A percentile compares a stretch with the other conserved stretches of the same genome.
Conservation (phyloP, 148 eudicot species). For the Hydrangea macrophylla region DNA sequence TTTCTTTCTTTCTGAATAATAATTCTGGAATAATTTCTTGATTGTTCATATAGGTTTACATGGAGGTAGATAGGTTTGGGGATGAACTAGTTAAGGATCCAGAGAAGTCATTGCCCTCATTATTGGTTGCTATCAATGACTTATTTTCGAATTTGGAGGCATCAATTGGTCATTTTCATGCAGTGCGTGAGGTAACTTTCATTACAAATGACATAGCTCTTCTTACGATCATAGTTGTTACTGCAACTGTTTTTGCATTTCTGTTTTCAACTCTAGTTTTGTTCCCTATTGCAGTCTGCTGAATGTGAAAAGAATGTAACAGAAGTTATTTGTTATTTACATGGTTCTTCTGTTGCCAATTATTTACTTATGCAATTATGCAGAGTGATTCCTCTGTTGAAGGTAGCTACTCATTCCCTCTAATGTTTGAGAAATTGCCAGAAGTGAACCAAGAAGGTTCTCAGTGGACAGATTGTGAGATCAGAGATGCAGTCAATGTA, state of each 20-base stretch:
- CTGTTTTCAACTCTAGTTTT: background rate
- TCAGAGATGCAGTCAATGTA: conserved; percentile 59
- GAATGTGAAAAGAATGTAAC: background rate
- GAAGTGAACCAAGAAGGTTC: conserved; percentile 60
- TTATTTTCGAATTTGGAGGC: conserved; percentile 73
- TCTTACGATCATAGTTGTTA: background rate
- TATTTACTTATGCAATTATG: conserved; percentile 9
- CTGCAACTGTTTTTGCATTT: background rate
- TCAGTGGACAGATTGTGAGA: conserved; percentile 78
- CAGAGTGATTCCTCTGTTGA: conserved; percentile 65
- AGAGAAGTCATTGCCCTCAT: conserved; percentile 56
- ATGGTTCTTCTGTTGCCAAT: background rate
- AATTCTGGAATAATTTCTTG: background rate
- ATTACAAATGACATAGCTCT: background rate
- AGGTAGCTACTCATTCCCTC: conserved; percentile 44
- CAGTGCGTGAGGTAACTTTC: conserved; percentile 51
- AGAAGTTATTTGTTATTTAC: background rate
- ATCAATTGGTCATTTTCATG: conserved; percentile 63
- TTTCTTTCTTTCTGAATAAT: background rate
- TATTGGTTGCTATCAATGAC: conserved; percentile 52
- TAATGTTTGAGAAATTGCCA: conserved; percentile 59
- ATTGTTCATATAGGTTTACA: conserved; percentile 56
- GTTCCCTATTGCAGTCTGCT: background rate
- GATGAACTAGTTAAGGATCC: conserved; percentile 69
- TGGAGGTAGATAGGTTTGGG: conserved; percentile 70